These are phyloP conservation scores for Suhomyces maxii DNA, from an alignment of 1,139 yeast species.

Conservation along the genomic window DNA sequence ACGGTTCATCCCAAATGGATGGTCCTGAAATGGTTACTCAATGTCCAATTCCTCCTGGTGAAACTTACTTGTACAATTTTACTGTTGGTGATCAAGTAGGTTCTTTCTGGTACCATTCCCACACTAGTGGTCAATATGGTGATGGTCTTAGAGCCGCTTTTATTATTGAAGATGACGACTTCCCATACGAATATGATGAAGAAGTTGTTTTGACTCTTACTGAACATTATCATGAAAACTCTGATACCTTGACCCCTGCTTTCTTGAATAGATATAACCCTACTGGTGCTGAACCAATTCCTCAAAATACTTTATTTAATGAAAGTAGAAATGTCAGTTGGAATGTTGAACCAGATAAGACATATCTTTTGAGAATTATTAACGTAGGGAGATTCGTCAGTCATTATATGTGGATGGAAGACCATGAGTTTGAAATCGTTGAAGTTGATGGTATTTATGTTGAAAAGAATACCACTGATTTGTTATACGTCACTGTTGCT, in stretches of 20 bases:
- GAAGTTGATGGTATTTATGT: slow-evolving; percentile 82
- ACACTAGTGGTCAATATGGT: slow-evolving; percentile 79
- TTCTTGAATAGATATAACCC: slow-evolving; percentile 81
- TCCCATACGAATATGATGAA: slow-evolving; percentile 66
- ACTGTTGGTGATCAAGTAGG: slow-evolving; percentile 82
- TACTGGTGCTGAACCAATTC: slow-evolving; percentile 96
- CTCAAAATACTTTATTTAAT: slow-evolving; percentile 74
- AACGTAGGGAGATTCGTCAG: slow-evolving; percentile 88
- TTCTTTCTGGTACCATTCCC: slow-evolving; percentile 95
- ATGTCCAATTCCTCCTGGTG: slow-evolving; percentile 82
- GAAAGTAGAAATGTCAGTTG: slow-evolving; percentile 72
- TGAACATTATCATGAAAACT: slow-evolving; percentile 82
- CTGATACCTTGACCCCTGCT: slow-evolving; percentile 49
- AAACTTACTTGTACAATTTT: slow-evolving; percentile 70
- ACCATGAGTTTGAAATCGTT: slow-evolving; percentile 75
- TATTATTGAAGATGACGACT: slow-evolving; percentile 61
- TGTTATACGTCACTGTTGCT: slow-evolving; percentile 69
- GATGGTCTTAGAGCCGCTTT: slow-evolving; percentile 89
- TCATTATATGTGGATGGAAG: slow-evolving; percentile 83
- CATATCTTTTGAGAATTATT: slow-evolving; percentile 74
- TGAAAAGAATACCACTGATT: slow-evolving; percentile 60
- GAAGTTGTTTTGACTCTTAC: slow-evolving; percentile 66
- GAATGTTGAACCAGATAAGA: slow-evolving; percentile 73
- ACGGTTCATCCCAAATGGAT: slow-evolving; percentile 72
- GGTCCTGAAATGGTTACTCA: slow-evolving; percentile 88